These are phyloP conservation scores for Pyrenophora teres DNA, from an alignment of 2,329 filamentous ascomycete species.

Conservation along the genomic window DNA sequence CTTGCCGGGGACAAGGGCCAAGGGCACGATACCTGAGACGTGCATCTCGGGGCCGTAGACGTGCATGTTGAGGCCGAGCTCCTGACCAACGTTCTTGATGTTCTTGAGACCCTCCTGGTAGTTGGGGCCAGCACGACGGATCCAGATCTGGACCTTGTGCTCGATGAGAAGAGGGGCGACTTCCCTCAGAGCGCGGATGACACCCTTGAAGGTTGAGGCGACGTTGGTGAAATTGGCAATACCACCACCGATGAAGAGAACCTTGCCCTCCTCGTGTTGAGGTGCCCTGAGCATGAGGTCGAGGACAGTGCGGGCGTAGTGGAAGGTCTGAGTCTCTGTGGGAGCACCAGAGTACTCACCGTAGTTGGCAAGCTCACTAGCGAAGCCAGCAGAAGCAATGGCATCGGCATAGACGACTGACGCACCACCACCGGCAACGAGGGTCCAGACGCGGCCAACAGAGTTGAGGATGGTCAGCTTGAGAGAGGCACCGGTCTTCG, in stretches of 20 bases:
- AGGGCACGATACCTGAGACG: conserved; percentile 93
- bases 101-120: conserved; percentile 99
- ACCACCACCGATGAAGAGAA: conserved; percentile 98
- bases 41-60: conserved; percentile 80
- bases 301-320: conserved; percentile 96
- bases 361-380: conserved; percentile 97
- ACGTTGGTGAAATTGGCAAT: conserved; percentile 99
- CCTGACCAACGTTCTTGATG: conserved; percentile 95
- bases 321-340: conserved; percentile 98
- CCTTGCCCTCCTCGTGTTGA: conserved; percentile 85
- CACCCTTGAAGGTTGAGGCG: conserved; percentile 98
- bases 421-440: conserved; percentile 98
- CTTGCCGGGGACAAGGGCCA: conserved; percentile 74
- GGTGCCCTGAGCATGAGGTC: conserved; percentile 97
- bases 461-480: conserved; percentile 97
- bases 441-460: conserved; percentile 92
- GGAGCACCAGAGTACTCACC: conserved; percentile 99
- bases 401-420: conserved; percentile 99
- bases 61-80: conserved; percentile 96
- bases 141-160: conserved; percentile 99
- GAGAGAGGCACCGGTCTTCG: conserved; percentile 98
- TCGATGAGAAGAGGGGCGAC: conserved; percentile 83
- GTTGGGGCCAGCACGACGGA: conserved; percentile 87
- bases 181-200: conserved; percentile 94
- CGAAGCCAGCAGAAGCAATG: conserved; percentile 94